A percentile compares a stretch with the other conserved stretches of the same genome.
Evolutionary conservation across 1,284 basidiomycete genomes (phyloP).

Genomic region (Puccinia polysora): DNA sequence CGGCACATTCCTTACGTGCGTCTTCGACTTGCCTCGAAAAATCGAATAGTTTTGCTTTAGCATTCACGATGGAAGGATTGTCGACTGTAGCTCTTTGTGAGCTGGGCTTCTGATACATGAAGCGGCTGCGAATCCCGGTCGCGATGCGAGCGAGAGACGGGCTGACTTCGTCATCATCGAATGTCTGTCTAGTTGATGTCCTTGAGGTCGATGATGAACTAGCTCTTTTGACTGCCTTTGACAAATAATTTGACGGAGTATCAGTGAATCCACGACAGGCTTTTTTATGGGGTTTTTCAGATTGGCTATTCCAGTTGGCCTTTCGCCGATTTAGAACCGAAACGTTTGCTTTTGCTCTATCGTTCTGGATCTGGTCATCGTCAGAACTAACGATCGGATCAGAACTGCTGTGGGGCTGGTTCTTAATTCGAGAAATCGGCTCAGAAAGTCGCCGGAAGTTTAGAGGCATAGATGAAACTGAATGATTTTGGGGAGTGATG

Average conservation of each 20-base stretch:
- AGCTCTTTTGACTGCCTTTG: constrained; percentile 1
- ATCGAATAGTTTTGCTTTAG: constrained; percentile 9
- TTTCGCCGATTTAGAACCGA: background rate
- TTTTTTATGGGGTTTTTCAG: constrained; percentile 9
- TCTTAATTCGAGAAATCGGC: constrained; percentile 18
- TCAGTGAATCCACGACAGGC: constrained; percentile 8
- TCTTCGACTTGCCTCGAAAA: too few species aligned
- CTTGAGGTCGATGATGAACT: background rate
- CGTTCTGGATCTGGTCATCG: background rate
- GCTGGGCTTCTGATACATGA: constrained; percentile 17
- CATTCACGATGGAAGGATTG: too few species aligned
- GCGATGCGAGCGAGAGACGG: constrained; percentile 35
- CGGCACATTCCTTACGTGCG: too few species aligned
- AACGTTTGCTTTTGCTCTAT: background rate
- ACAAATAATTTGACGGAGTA: constrained; percentile 13
- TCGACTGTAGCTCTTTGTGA: too few species aligned
- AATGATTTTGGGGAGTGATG: constrained; percentile 20
- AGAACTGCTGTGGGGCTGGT: constrained; percentile 19
- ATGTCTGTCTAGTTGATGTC: background rate
- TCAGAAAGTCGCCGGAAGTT: constrained; percentile 18
- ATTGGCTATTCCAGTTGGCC: background rate
- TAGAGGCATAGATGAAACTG: background rate
- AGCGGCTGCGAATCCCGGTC: constrained; percentile 25
- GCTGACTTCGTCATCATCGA: constrained; percentile 21
- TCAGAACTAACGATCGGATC: constrained; percentile 32